Evolutionary conservation across 1,139 yeast genomes (phyloP).

Genomic region (Meyerozyma guilliermondii): DNA sequence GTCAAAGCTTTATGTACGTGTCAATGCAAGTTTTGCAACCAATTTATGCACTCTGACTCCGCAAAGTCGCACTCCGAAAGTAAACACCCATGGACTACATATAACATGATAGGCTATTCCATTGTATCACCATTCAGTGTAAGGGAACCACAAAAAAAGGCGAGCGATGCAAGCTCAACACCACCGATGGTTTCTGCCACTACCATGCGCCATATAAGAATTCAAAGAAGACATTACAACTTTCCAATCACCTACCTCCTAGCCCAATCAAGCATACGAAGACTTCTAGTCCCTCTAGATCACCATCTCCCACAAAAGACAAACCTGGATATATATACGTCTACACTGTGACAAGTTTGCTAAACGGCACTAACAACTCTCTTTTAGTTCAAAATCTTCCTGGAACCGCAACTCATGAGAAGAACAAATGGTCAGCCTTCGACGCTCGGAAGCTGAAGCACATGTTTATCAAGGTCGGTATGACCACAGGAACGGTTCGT

Average conservation of each 20-base stretch:
- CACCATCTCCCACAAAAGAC: not conserved
- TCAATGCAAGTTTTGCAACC: not conserved
- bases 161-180: conserved; percentile 21
- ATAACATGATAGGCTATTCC: too few species aligned
- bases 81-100: too few species aligned
- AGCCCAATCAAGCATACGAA: not conserved
- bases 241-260: not conserved
- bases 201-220: conserved; percentile 14
- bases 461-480: conserved; percentile 51
- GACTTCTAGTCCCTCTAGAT: not conserved
- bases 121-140: conserved; percentile 22
- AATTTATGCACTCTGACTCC: not conserved
- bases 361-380: conserved; percentile 19
- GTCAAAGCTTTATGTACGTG: too few species aligned
- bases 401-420: conserved; percentile 13
- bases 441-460: conserved; percentile 32
- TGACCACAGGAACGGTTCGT: conserved; percentile 44
- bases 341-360: conserved; percentile 42
- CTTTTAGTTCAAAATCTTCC: conserved; percentile 33
- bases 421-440: conserved; percentile 29
- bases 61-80: not conserved
- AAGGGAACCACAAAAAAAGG: conserved; percentile 29
- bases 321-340: conserved; percentile 46
- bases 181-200: conserved; percentile 21
- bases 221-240: not conserved